These are phyloP conservation scores for Lasiosphaeria miniovina DNA, from an alignment of 495 filamentous ascomycete genomes.

Conservation along the genomic window DNA sequence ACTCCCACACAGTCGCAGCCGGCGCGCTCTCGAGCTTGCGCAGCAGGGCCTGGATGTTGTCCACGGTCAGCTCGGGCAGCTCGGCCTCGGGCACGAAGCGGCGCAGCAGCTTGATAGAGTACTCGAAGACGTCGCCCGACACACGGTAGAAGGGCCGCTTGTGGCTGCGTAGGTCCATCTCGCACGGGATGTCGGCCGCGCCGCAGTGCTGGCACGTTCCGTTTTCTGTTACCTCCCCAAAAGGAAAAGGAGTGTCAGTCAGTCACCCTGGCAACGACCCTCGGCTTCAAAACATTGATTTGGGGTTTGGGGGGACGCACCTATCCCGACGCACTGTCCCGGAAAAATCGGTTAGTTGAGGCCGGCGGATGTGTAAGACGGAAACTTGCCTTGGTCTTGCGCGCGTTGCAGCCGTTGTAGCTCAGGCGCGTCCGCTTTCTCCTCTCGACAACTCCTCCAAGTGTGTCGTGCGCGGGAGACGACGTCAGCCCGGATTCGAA, in stretches of 20 bases:
- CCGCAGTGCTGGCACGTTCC: constrained; percentile 10
- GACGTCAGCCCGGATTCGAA: too few relatives aligned
- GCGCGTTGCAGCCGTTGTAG: constrained; percentile 10
- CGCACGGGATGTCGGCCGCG: constrained; percentile 6
- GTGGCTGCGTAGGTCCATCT: constrained; percentile 3
- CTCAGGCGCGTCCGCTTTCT: neutral
- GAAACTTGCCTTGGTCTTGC: constrained; percentile 11
- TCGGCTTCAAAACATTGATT: neutral
- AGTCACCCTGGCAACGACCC: neutral
- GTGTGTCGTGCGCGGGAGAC: too few relatives aligned
- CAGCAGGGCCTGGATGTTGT: constrained; percentile 11
- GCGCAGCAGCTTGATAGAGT: constrained; percentile 12
- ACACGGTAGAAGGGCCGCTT: constrained; percentile 13
- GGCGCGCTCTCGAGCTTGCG: neutral
- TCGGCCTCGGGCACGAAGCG: constrained; percentile 9
- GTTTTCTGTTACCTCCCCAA: too few relatives aligned
- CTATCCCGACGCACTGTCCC: constrained; percentile 5
- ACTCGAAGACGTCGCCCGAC: constrained; percentile 12
- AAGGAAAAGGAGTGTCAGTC: neutral
- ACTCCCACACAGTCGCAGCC: too few relatives aligned
- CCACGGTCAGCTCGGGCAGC: constrained; percentile 9
- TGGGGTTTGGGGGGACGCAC: neutral
- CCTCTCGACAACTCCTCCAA: too few relatives aligned
- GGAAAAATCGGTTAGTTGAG: constrained; percentile 1
- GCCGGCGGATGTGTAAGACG: neutral